phyloP scores from a whole-genome alignment of 768 basidiomycete genomes.

The Crepidotus variabilis region DNA sequence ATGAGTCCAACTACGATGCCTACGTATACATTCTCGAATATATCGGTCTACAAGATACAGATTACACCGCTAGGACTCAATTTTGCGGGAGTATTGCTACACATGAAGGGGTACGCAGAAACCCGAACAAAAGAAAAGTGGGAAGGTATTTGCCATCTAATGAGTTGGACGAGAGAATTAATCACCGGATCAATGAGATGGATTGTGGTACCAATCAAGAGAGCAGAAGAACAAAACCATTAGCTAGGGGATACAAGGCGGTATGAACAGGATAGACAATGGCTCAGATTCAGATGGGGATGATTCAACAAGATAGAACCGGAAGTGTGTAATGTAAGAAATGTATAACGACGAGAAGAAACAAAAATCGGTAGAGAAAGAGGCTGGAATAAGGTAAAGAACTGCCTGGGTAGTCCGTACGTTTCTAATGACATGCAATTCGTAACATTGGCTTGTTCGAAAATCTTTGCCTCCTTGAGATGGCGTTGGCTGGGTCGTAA shows the following conservation, averaged over 20 bases:
- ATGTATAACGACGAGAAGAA: neutral
- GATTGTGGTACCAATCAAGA: too few species aligned
- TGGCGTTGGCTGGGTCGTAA: slow-evolving; percentile 34
- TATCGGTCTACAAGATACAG: too few species aligned
- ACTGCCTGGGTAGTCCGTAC: slow-evolving; percentile 19
- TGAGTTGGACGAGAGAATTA: neutral
- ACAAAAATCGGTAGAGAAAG: slow-evolving; percentile 3
- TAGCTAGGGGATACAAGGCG: neutral
- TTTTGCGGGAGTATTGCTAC: neutral
- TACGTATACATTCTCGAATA: too few species aligned
- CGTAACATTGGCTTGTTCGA: slow-evolving; percentile 30
- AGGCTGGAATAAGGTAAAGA: slow-evolving; percentile 2
- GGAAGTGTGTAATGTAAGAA: neutral
- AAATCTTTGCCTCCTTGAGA: slow-evolving; percentile 72
- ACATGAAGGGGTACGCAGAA: neutral
- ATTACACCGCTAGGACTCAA: neutral
- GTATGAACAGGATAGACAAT: neutral
- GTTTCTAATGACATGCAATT: slow-evolving; percentile 56
- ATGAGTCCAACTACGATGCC: too few species aligned
- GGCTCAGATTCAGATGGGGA: neutral
- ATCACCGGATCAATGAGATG: neutral
- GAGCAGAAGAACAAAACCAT: too few species aligned
- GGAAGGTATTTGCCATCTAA: neutral
- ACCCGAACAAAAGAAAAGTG: neutral
- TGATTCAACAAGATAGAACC: neutral